Conservation (phyloP, 352 stramenopile species). For the Phytophthora fragariaefolia region DNA sequence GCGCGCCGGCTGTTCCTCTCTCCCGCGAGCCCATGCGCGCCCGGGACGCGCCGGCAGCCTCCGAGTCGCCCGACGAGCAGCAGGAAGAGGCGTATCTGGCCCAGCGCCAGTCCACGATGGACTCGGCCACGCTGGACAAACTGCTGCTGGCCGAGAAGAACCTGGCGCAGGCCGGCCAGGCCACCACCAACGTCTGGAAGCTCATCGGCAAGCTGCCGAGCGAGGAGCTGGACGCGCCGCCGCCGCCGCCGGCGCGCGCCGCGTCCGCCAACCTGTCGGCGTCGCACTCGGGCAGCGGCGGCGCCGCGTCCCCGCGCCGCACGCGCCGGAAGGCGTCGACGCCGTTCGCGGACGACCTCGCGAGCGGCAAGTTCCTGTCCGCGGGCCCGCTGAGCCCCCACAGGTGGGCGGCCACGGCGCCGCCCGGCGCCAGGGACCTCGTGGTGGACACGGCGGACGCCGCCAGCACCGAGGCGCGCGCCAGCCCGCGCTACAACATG, state of each 20-base stretch:
- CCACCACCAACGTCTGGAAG: slow-evolving; percentile 84
- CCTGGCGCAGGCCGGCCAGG: slow-evolving; percentile 79
- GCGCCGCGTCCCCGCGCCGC: slow-evolving; percentile 21
- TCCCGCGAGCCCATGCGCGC: slow-evolving; percentile 18
- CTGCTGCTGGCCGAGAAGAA: slow-evolving; percentile 84
- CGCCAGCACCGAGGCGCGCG: slow-evolving; percentile 4
- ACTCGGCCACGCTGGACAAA: slow-evolving; percentile 84
- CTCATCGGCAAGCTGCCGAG: slow-evolving; percentile 65
- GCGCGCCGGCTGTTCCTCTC: too few species aligned
- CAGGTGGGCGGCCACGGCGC: slow-evolving; percentile 28
- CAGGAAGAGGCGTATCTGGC: slow-evolving; percentile 64
- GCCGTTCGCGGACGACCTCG: slow-evolving; percentile 17
- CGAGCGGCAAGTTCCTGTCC: slow-evolving; percentile 23
- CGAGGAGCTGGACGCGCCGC: slow-evolving; percentile 41
- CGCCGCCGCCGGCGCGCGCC: background rate
- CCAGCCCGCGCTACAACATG: slow-evolving; percentile 58
- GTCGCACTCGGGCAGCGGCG: slow-evolving; percentile 11
- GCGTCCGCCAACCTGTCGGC: slow-evolving; percentile 8
- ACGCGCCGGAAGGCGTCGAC: slow-evolving; percentile 26
- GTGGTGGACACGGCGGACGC: slow-evolving; percentile 22
- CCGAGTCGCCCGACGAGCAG: slow-evolving; percentile 28
- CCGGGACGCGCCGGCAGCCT: slow-evolving; percentile 24
- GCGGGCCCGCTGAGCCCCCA: slow-evolving; percentile 12
- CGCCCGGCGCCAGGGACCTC: slow-evolving; percentile 22
- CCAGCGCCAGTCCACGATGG: slow-evolving; percentile 79